These are phyloP conservation scores for Daldinia loculata DNA, from an alignment of 495 filamentous ascomycete species.

Conservation along the genomic window DNA sequence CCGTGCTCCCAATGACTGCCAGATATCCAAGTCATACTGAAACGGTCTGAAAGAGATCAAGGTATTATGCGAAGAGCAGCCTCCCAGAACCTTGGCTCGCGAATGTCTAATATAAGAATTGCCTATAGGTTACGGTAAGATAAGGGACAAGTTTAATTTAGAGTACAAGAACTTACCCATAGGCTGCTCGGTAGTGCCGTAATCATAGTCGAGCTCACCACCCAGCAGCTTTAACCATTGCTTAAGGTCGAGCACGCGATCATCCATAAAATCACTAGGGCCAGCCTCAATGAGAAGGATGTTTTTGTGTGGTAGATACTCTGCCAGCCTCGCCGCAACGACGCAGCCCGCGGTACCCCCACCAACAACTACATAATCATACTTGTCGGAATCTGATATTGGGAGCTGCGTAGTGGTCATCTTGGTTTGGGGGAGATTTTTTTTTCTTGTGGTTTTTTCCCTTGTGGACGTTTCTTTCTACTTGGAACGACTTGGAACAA, in stretches of 20 bases:
- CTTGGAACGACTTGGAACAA: background rate
- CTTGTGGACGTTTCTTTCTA: background rate
- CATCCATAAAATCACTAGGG: constrained; percentile 57
- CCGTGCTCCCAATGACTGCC: constrained; percentile 72
- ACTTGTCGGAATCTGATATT: constrained; percentile 67
- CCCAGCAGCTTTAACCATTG: constrained; percentile 82
- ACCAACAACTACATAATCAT: constrained; percentile 86
- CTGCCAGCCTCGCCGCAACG: constrained; percentile 67
- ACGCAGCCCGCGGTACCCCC: constrained; percentile 88
- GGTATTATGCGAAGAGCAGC: constrained; percentile 88
- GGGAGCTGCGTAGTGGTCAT: constrained; percentile 72
- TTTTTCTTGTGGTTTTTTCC: constrained; percentile 5
- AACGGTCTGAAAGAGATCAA: constrained; percentile 87
- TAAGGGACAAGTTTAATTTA: constrained; percentile 10
- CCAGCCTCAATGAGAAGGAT: constrained; percentile 73
- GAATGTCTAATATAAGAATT: constrained; percentile 87
- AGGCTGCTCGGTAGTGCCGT: constrained; percentile 84
- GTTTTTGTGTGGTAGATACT: constrained; percentile 72
- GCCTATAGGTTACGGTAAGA: constrained; percentile 55
- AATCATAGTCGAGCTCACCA: constrained; percentile 86
- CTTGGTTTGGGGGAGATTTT: constrained; percentile 14
- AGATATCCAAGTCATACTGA: constrained; percentile 77
- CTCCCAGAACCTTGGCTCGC: constrained; percentile 83
- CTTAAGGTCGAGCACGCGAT: constrained; percentile 70
- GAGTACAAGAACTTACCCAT: constrained; percentile 61